Conservation (phyloP, 2,329 filamentous ascomycete genomes). For the Leptographium galeiforme region DNA sequence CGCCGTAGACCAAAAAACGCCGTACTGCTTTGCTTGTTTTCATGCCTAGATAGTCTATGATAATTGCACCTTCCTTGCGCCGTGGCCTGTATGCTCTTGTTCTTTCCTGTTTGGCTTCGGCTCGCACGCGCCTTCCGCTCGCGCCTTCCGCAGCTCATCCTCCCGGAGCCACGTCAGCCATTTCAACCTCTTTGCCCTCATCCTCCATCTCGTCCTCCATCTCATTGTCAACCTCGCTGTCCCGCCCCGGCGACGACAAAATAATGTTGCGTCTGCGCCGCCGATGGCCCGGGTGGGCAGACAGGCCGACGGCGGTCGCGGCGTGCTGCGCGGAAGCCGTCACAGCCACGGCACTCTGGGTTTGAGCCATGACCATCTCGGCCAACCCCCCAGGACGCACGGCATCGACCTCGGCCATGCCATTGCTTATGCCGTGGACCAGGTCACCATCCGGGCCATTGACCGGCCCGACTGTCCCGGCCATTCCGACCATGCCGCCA, state of each 20-base stretch:
- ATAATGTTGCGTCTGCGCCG: neutral
- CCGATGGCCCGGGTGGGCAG: neutral
- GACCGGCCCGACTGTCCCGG: neutral
- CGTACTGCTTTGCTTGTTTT: too few relatives aligned
- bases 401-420: neutral
- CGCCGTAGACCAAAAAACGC: too few relatives aligned
- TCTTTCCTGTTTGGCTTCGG: too few relatives aligned
- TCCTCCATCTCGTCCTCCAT: neutral
- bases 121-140: neutral
- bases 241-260: neutral
- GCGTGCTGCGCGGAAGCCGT: neutral
- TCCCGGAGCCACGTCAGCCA: neutral
- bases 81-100: too few relatives aligned
- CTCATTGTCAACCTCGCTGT: neutral
- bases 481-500: neutral
- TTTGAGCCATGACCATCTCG: neutral
- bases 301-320: neutral
- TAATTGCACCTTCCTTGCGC: too few relatives aligned
- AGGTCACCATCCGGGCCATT: too few relatives aligned
- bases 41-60: too few relatives aligned
- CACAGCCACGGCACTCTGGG: neutral
- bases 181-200: neutral
- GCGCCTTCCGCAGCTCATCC: neutral
- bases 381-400: neutral
- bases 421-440: neutral